Percentiles rank a stretch among this genome's conserved stretches.
Evolutionary conservation across 192 early-diverging fungal species (phyloP).

Genomic region (Phlyctochytrium planicorne): DNA sequence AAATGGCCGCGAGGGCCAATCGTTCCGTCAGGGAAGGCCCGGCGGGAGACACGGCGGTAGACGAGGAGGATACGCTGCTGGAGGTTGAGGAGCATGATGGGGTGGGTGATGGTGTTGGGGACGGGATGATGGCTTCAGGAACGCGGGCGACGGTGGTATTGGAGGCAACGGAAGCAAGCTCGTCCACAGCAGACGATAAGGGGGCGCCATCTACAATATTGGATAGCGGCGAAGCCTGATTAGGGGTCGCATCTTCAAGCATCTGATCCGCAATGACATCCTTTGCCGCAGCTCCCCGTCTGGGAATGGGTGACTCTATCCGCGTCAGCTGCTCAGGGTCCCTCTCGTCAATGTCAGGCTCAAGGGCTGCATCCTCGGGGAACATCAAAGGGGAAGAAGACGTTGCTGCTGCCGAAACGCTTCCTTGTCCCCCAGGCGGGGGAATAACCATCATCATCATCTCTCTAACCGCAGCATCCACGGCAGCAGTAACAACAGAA

Average conservation of each 20-base stretch:
- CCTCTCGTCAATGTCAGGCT: not conserved
- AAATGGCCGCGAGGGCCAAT: not conserved
- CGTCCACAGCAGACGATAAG: not conserved
- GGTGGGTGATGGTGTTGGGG: not conserved
- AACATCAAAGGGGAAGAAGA: not conserved
- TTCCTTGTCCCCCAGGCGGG: not conserved
- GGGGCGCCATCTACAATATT: not conserved
- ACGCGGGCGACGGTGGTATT: not conserved
- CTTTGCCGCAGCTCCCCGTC: not conserved
- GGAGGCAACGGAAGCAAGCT: not conserved
- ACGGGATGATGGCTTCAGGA: not conserved
- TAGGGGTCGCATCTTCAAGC: not conserved
- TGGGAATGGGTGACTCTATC: too few species aligned
- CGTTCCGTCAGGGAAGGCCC: not conserved
- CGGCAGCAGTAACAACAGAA: constrained; percentile 14
- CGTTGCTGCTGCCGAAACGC: not conserved
- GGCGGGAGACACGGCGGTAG: not conserved
- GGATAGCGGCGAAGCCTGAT: not conserved
- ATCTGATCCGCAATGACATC: not conserved
- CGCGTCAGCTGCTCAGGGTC: too few species aligned
- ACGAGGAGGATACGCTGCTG: not conserved
- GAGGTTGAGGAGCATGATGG: not conserved
- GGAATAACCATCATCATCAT: not conserved
- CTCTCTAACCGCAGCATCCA: constrained; percentile 23
- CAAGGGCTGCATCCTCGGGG: not conserved